Conservation (phyloP, 2,329 filamentous ascomycete species). For the Alternaria triticimaculans region DNA sequence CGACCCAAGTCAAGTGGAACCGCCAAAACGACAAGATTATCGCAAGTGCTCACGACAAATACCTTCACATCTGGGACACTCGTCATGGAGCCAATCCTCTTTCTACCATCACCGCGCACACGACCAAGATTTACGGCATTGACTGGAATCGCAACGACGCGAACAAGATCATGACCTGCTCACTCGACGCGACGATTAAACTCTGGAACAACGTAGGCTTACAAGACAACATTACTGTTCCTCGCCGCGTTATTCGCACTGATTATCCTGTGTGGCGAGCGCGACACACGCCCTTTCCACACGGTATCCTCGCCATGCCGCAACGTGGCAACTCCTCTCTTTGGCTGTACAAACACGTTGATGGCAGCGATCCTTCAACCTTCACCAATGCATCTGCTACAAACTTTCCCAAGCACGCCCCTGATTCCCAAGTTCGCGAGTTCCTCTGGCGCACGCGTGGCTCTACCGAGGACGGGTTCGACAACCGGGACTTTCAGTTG, state of each 20-base stretch:
- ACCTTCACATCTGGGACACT: slow-evolving; percentile 89
- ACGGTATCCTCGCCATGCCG: slow-evolving; percentile 87
- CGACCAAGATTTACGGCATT: slow-evolving; percentile 92
- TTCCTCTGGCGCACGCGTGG: slow-evolving; percentile 89
- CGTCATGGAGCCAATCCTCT: slow-evolving; percentile 79
- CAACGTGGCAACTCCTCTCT: slow-evolving; percentile 85
- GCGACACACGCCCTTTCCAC: slow-evolving; percentile 87
- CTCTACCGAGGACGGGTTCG: slow-evolving; percentile 67
- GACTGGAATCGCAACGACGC: slow-evolving; percentile 87
- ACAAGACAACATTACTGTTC: slow-evolving; percentile 52
- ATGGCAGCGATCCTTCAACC: slow-evolving; percentile 44
- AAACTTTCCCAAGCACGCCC: slow-evolving; percentile 62
- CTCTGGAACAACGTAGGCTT: slow-evolving; percentile 81
- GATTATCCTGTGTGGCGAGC: slow-evolving; percentile 91
- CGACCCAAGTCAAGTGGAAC: slow-evolving; percentile 95
- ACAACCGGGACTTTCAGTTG: slow-evolving; percentile 88
- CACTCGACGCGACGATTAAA: slow-evolving; percentile 89
- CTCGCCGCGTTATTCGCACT: slow-evolving; percentile 73
- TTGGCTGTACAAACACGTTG: slow-evolving; percentile 77
- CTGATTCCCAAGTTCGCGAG: slow-evolving; percentile 73
- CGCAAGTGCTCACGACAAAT: slow-evolving; percentile 88
- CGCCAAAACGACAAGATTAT: slow-evolving; percentile 84
- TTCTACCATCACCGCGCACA: slow-evolving; percentile 84
- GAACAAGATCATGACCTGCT: slow-evolving; percentile 82
- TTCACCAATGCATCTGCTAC: slow-evolving; percentile 48